Percentiles rank a stretch among this genome's conserved stretches.
These are phyloP conservation scores for Rhynchosporium secalis DNA, from an alignment of 2,329 filamentous ascomycete genomes.

Conservation along the genomic window DNA sequence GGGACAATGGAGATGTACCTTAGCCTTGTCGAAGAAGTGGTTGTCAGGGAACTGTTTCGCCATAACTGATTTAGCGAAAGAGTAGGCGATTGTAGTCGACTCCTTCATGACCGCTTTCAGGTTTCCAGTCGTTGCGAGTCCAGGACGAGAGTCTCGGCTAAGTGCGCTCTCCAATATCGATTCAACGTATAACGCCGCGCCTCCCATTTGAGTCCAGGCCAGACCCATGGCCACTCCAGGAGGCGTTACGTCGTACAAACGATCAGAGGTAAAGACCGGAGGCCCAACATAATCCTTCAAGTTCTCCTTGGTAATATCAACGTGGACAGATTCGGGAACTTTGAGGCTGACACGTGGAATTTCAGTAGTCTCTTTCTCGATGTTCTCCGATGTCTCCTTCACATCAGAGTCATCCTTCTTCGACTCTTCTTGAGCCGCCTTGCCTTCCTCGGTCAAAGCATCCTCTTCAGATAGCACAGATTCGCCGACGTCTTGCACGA, in stretches of 20 bases:
- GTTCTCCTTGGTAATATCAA: constrained; percentile 84
- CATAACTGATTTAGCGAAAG: constrained; percentile 88
- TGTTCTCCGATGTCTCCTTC: constrained; percentile 57
- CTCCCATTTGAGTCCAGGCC: constrained; percentile 97
- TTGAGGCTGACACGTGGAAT: constrained; percentile 72
- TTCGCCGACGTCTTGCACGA: constrained; percentile 91
- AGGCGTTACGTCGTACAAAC: constrained; percentile 90
- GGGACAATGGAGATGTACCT: constrained; percentile 92
- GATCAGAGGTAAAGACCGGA: constrained; percentile 91
- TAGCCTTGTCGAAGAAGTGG: constrained; percentile 93
- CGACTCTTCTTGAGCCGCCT: constrained; percentile 70
- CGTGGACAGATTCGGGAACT: constrained; percentile 83
- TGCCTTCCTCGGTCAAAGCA: constrained; percentile 82
- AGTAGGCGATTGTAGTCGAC: constrained; percentile 92
- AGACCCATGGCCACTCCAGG: constrained; percentile 96
- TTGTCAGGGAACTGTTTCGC: constrained; percentile 85
- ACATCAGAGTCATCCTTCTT: constrained; percentile 64
- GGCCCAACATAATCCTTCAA: constrained; percentile 96
- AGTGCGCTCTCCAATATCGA: constrained; percentile 88
- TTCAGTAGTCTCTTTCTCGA: constrained; percentile 60
- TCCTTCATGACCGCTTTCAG: constrained; percentile 98
- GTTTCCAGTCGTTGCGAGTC: constrained; percentile 90
- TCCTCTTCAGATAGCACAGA: constrained; percentile 77
- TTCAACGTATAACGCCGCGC: constrained; percentile 94
- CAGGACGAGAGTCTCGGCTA: constrained; percentile 69